Percentiles rank a stretch among this genome's conserved stretches.
Evolutionary conservation across 129 eudicot genomes (phyloP).

Genomic region (Kitagawia praeruptora): DNA sequence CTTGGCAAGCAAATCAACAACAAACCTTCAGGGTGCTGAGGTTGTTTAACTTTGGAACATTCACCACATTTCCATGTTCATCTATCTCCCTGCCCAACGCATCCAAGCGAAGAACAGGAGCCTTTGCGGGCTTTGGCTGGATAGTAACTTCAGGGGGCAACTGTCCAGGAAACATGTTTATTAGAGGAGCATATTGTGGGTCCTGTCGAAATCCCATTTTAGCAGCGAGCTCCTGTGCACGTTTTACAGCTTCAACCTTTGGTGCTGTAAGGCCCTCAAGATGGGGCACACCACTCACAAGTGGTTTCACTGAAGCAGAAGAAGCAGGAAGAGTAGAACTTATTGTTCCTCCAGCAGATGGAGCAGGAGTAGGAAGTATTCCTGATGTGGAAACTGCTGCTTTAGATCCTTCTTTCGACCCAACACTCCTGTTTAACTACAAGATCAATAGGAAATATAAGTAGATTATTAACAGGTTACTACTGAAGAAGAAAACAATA

Average conservation of each 20-base stretch:
- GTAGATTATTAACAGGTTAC: background rate
- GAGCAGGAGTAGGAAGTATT: constrained; percentile 32
- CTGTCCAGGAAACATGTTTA: constrained; percentile 94
- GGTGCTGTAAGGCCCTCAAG: constrained; percentile 64
- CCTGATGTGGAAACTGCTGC: constrained; percentile 30
- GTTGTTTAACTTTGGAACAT: constrained; percentile 57
- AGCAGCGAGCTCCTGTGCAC: constrained; percentile 93
- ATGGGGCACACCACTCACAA: constrained; percentile 52
- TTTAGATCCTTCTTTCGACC: constrained; percentile 35
- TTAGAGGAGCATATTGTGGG: constrained; percentile 83
- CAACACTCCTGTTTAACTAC: constrained; percentile 55
- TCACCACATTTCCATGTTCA: constrained; percentile 90
- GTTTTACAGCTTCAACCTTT: constrained; percentile 82
- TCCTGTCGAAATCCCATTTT: constrained; percentile 94
- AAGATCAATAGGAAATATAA: background rate
- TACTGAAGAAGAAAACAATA: background rate
- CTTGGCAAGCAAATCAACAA: background rate
- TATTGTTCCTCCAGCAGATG: constrained; percentile 12
- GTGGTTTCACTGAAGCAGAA: constrained; percentile 31
- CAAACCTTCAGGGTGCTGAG: constrained; percentile 83
- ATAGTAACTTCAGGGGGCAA: constrained; percentile 57
- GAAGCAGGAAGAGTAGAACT: constrained; percentile 18
- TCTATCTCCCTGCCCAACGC: constrained; percentile 85
- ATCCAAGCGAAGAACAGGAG: constrained; percentile 92
- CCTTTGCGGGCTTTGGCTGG: constrained; percentile 89